These are phyloP conservation scores for Urochloa ruziziensis DNA, from an alignment of 176 grass and related monocot species.

Conservation along the genomic window DNA sequence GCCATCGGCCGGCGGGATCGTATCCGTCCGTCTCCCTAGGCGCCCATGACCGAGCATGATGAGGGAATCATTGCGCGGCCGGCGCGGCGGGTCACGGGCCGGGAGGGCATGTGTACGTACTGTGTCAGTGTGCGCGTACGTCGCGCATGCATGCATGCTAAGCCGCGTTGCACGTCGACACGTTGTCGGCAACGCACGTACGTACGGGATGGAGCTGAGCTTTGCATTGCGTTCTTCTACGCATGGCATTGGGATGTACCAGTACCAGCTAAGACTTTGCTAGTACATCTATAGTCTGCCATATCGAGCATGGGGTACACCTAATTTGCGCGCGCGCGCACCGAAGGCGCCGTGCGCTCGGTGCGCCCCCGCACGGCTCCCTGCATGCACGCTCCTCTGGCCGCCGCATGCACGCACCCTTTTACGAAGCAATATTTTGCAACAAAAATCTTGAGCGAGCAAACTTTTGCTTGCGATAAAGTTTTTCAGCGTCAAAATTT, in stretches of 20 bases:
- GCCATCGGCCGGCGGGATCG: neutral
- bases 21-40: neutral
- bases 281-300: no score
- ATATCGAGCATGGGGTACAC: no score
- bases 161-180: neutral
- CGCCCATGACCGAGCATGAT: neutral
- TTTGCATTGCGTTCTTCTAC: neutral
- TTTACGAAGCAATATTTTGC: no score
- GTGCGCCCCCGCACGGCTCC: no score
- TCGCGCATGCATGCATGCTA: neutral
- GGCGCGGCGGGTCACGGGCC: neutral
- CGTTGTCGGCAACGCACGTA: neutral
- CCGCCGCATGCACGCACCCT: no score
- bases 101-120: neutral
- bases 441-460: no score
- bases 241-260: neutral
- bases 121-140: neutral
- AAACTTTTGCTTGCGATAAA: no score
- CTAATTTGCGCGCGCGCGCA: no score
- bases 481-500: no score
- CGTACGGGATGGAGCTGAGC: neutral
- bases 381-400: no score
- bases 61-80: conserved; percentile 3
- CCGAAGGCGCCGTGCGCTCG: no score
- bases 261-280: no score